Evolutionary conservation across 2,329 filamentous ascomycete species (phyloP), one percentile per base, ranked within the genome.

Genomic region (Phaeosphaeriaceae sp.): DNA sequence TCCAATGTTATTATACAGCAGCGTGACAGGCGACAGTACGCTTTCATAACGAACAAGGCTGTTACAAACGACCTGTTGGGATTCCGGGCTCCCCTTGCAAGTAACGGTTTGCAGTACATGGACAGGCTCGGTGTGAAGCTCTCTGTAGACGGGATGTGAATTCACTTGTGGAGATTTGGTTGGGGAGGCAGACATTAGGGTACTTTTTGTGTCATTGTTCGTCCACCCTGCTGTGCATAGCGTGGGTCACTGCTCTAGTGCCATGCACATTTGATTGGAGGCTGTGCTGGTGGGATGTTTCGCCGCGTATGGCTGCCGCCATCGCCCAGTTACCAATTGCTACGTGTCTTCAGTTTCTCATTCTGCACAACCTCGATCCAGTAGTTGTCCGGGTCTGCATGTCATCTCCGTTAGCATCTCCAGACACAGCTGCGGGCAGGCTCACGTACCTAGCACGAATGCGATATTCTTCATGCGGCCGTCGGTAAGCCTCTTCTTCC

Each of bases 401-500:
- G 3, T 17, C 3, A 15, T 46, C 44, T 74, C 6, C 35, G 35
- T 40, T 49, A 73, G 65, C 53, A 28, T 23, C 48, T 24, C 10
- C 23, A 24, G n/a, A 9, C 17, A 54, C 42, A 26, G 28, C 15
- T 49, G 23, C 28, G 5, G n/a, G 1, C 46, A 21, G 6, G 8
- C 24, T 51, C 30, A 69, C 75, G 32, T 68, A 81, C 79, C 94
- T 49, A 97, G 83, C 49, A 98, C 81, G 75, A 98, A 98, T 0
- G 95, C 95, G 54, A 98, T 89, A 65, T 95, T 92, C 85, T 92
- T 94, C 94, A 97, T 97, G 49, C 83, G 78, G 1, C 94, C 94
- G 64, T 98, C 94, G 1, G 92, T 97, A 61, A 98, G 84, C 65
- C 92, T 86, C 88, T 98, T 98, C 88, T 97, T 97, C 92, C 93